Conservation (phyloP, 352 stramenopile species). For the Pythium vanterpoolii region DNA sequence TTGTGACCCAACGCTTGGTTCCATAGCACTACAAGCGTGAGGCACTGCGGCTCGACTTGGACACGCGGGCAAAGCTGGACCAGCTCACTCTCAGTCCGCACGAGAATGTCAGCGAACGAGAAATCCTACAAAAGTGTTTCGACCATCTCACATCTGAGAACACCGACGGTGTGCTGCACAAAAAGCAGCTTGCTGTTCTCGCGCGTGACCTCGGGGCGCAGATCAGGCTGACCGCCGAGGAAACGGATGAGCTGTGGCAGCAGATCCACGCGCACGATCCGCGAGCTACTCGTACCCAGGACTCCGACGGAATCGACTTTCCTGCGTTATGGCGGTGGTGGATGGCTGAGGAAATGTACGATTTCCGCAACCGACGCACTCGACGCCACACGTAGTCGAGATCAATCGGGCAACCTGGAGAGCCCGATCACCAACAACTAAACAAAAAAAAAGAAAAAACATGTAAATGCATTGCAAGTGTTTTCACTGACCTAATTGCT, state of each 20-base stretch:
- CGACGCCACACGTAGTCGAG: neutral
- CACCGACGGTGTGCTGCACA: conserved; percentile 19
- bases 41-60: conserved; percentile 33
- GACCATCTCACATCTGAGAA: conserved; percentile 11
- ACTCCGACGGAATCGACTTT: conserved; percentile 27
- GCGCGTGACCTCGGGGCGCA: conserved; percentile 31
- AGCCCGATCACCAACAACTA: no score
- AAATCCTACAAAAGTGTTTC: conserved; percentile 40
- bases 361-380: conserved; percentile 5
- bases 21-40: conserved; percentile 38
- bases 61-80: conserved; percentile 27
- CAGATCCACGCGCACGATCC: conserved; percentile 2
- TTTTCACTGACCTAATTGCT: conserved; percentile 25
- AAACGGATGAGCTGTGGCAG: conserved; percentile 56
- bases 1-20: neutral
- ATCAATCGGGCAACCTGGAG: neutral
- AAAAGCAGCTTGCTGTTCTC: conserved; percentile 32
- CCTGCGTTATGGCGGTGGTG: conserved; percentile 54
- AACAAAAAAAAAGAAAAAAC: conserved; percentile 15
- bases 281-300: neutral
- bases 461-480: conserved; percentile 22
- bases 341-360: conserved; percentile 39
- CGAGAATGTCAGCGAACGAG: conserved; percentile 25
- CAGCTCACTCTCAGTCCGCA: conserved; percentile 13
- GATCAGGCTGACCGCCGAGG: conserved; percentile 26